Evolutionary conservation across 306 rosid genomes (phyloP).

Genomic region (Canavalia ensiformis): DNA sequence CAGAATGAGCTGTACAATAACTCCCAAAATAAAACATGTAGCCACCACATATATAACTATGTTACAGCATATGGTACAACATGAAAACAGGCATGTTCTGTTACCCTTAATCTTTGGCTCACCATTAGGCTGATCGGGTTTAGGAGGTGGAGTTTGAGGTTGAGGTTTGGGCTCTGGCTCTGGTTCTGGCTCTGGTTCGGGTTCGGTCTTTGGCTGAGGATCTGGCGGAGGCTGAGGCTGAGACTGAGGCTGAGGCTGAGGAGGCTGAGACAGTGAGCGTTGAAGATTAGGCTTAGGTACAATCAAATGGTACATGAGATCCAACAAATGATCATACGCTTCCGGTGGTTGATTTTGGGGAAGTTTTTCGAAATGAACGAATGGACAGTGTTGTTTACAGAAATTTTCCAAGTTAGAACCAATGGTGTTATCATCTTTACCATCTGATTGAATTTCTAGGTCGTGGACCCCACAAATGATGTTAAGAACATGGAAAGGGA

Average conservation of each 20-base stretch:
- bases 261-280: neutral
- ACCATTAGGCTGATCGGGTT: no score
- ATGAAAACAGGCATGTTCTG: no score
- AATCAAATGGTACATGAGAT: constrained; percentile 43
- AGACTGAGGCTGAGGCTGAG: neutral
- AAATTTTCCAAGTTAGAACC: neutral
- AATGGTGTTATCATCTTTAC: neutral
- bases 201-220: no score
- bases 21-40: no score
- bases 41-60: no score
- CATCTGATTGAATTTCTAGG: neutral
- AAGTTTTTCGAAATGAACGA: neutral
- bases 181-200: no score
- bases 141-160: no score
- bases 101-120: no score
- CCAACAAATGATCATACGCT: constrained; percentile 47
- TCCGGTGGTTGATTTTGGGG: neutral
- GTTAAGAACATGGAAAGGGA: neutral
- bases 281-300: neutral
- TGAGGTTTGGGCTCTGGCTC: no score
- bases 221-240: neutral
- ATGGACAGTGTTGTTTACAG: neutral
- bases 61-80: no score
- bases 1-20: no score
- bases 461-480: neutral